Percentiles rank a stretch among this genome's conserved stretches.
Evolutionary conservation across 768 basidiomycete species (phyloP).

Genomic region (Psilocybe sp.): DNA sequence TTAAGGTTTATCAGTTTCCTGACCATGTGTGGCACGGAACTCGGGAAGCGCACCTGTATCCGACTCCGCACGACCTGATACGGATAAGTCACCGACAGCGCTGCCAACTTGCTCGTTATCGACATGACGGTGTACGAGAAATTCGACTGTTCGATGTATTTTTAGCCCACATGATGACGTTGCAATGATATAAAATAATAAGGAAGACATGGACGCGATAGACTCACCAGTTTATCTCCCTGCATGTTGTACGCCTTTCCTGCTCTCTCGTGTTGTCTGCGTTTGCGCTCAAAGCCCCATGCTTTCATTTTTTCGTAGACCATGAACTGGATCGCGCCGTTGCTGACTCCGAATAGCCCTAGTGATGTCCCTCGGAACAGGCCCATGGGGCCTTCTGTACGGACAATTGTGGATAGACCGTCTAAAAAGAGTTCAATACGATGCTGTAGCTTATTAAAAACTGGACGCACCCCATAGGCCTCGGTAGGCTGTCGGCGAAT

Average conservation of each 20-base stretch:
- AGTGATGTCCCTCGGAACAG: conserved; percentile 86
- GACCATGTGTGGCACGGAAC: not conserved
- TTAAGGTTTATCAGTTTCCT: too few species aligned
- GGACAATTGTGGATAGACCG: conserved; percentile 70
- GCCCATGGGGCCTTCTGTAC: conserved; percentile 73
- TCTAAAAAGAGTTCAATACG: conserved; percentile 24
- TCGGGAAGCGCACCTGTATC: conserved; percentile 61
- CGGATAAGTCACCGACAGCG: conserved; percentile 86
- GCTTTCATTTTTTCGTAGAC: conserved; percentile 94
- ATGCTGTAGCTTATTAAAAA: not conserved
- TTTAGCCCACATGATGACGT: not conserved
- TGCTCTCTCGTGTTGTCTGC: conserved; percentile 52
- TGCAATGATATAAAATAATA: not conserved
- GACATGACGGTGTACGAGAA: conserved; percentile 90
- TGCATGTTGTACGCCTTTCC: conserved; percentile 67
- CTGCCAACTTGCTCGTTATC: conserved; percentile 82
- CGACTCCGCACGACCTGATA: conserved; percentile 96
- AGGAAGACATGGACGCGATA: not conserved
- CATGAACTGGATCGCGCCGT: conserved; percentile 95
- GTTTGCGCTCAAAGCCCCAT: conserved; percentile 82
- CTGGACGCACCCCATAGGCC: conserved; percentile 67
- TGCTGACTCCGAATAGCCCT: conserved; percentile 89
- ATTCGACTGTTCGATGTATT: conserved; percentile 64
- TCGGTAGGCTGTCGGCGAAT: conserved; percentile 72
- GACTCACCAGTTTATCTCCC: conserved; percentile 81